Base-by-base conservation (phyloP, 768 basidiomycete genomes). In the Auriscalpium vulgare region DNA sequence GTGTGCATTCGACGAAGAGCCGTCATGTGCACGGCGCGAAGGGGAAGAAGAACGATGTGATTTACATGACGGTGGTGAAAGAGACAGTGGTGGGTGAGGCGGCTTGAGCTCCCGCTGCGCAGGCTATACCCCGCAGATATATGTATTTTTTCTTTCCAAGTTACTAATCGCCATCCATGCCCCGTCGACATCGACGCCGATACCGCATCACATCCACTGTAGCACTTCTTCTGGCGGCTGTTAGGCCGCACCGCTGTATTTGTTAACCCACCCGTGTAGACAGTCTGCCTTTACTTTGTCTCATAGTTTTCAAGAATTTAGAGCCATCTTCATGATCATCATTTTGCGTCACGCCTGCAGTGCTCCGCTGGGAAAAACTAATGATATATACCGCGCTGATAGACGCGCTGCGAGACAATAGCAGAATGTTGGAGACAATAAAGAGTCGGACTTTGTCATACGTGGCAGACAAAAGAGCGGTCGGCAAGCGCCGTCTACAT, bases 21-120 rank as follows among this genome's bases (percentile, higher is more conserved):
- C 45, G 17, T 4, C 45, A 8, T 19, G 34, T 37, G 35, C 57
- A 58, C 43, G 45, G 47, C 49, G 56, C 17, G 34, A 48, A 45
- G 38, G 4, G 37, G 23, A 59, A 34, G 40, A 59, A 54, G 50
- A 49, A 56, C 14, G 55, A 60, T 4, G 44, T 29, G 17, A 56
- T 60, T 16, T 56, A 55, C 36, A 59, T 62, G 60, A 62, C 55
- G 8, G 58, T 62, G 11, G 60, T 62, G 37, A 50, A 60, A 16
- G 60, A 62, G 50, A 62, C 55, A 1, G 37, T 50, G 17, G 5
- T 38, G n/a, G 43, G 37, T 17, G 19, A 48, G 14, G 13, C 47
- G 47, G 29, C 21, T 23, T 17, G 11, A 11, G 13, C 47, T 2
- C 2, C 23, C 47, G 47, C 16, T 48, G 21, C 29, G 29, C 29